These are phyloP conservation scores for Citrullus colocynthis DNA, from an alignment of 306 rosid species.

Conservation along the genomic window DNA sequence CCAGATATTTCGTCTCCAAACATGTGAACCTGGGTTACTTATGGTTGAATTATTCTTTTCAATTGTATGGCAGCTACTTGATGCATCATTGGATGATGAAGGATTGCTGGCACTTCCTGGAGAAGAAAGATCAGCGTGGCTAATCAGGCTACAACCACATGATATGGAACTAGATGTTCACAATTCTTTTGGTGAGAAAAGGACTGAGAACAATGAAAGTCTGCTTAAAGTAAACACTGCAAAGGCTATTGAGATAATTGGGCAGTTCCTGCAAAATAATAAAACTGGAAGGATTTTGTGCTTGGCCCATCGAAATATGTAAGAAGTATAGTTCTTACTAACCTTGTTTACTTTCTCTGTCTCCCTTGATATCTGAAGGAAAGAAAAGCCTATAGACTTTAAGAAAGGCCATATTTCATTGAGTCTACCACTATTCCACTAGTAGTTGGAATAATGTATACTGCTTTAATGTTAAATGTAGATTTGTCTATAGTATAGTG, in stretches of 20 bases:
- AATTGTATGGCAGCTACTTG: slow-evolving; percentile 67
- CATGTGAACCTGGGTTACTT: slow-evolving; percentile 59
- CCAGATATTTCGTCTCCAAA: slow-evolving; percentile 38
- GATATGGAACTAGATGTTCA: slow-evolving; percentile 55
- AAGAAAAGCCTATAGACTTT: neutral
- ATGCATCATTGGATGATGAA: slow-evolving; percentile 87
- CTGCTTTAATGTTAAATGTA: neutral
- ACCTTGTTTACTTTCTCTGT: neutral
- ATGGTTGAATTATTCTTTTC: slow-evolving; percentile 78
- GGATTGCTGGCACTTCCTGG: slow-evolving; percentile 45
- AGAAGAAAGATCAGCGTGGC: slow-evolving; percentile 60
- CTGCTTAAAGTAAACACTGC: slow-evolving; percentile 44
- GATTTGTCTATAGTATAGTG: no score
- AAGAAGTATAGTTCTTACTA: slow-evolving; percentile 16
- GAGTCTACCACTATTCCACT: neutral
- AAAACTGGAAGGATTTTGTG: slow-evolving; percentile 52
- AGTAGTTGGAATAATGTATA: neutral
- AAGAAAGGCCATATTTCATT: neutral
- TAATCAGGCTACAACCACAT: slow-evolving; percentile 24
- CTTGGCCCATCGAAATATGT: slow-evolving; percentile 71
- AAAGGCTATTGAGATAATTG: slow-evolving; percentile 63
- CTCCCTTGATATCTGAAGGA: slow-evolving; percentile 6
- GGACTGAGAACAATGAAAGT: slow-evolving; percentile 33
- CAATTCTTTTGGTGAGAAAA: slow-evolving; percentile 35
- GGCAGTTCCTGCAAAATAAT: slow-evolving; percentile 50